Conservation (phyloP, 2,329 filamentous ascomycete genomes). For the Botryosphaeria dothidea region DNA sequence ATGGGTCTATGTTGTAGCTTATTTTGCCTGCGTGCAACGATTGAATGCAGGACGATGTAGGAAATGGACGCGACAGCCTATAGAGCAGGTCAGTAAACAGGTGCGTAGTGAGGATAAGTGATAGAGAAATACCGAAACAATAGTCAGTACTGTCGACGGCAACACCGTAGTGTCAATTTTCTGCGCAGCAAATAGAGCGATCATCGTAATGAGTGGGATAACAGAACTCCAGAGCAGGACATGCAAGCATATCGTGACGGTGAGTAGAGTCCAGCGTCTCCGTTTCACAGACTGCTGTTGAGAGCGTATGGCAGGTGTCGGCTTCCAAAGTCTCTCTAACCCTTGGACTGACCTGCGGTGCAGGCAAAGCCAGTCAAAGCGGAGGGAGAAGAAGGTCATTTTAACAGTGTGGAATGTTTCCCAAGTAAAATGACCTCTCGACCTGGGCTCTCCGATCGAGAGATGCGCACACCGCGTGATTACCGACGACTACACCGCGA, state of each 20-base stretch:
- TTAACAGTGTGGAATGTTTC: background rate
- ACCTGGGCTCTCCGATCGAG: background rate
- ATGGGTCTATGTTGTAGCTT: conserved; percentile 30
- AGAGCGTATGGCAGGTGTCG: background rate
- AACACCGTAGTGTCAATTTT: conserved; percentile 31
- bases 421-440: background rate
- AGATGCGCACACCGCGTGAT: background rate
- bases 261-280: conserved; percentile 34
- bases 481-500: background rate
- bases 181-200: conserved; percentile 33
- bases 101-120: background rate
- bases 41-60: conserved; percentile 37
- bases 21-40: conserved; percentile 35
- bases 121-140: background rate
- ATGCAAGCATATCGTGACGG: conserved; percentile 37
- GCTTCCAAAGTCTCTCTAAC: background rate
- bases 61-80: conserved; percentile 35
- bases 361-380: background rate
- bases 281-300: conserved; percentile 20
- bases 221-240: conserved; percentile 37
- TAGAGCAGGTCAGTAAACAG: conserved; percentile 9
- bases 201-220: conserved; percentile 28
- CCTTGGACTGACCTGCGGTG: background rate
- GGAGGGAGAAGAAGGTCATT: background rate
- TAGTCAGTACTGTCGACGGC: conserved; percentile 28